phyloP scores from a whole-genome alignment of 257 asterid genomes.

The Solanum neorickii region DNA sequence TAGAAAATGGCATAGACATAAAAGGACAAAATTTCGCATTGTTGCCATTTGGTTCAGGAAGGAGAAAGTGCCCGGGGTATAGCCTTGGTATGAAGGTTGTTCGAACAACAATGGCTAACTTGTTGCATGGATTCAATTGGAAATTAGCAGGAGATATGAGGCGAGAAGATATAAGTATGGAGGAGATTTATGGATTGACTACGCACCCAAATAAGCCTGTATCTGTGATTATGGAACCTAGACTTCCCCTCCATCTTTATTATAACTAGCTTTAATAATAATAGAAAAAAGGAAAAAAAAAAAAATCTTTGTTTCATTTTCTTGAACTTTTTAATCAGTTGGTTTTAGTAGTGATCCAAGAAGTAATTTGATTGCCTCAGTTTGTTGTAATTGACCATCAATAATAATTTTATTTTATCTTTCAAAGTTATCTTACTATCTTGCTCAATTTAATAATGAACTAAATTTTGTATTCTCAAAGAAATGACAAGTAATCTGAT shows the following conservation, averaged over 20 bases:
- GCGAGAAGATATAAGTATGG: conserved; percentile 16
- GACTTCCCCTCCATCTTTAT: conserved; percentile 13
- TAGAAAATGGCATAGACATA: neutral
- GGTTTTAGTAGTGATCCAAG: too few species aligned
- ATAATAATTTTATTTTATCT: neutral
- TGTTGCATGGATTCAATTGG: neutral
- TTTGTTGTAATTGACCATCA: neutral
- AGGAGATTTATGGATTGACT: conserved; percentile 13
- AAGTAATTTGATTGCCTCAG: neutral
- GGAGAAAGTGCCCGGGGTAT: neutral
- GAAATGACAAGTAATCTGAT: neutral
- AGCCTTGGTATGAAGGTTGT: neutral
- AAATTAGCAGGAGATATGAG: conserved; percentile 9
- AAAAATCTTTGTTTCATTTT: too few species aligned
- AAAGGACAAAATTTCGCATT: neutral
- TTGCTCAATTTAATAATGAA: too few species aligned
- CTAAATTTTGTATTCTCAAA: too few species aligned
- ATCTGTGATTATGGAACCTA: conserved; percentile 11
- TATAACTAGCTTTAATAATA: neutral
- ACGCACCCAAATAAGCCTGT: conserved; percentile 7
- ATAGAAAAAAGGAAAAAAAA: too few species aligned
- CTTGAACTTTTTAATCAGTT: too few species aligned
- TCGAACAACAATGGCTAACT: neutral
- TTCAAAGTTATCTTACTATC: too few species aligned
- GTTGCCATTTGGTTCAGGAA: neutral